These are phyloP conservation scores for Paratinospora sagittata DNA, from an alignment of 164 flowering plant species.

Conservation along the genomic window DNA sequence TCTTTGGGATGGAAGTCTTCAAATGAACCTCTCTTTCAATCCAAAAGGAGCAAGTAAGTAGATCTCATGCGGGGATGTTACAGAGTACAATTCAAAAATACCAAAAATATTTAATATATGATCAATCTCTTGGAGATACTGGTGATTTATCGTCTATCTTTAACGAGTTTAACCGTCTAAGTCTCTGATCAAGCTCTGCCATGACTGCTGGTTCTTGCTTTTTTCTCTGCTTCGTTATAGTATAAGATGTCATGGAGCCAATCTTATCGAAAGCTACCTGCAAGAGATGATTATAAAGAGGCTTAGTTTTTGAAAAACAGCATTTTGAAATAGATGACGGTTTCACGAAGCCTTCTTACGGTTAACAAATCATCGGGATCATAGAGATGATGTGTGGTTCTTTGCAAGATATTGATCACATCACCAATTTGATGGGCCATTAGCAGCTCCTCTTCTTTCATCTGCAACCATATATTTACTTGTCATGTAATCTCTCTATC, in stretches of 20 bases:
- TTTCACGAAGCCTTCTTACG: constrained; percentile 31
- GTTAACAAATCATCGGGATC: constrained; percentile 91
- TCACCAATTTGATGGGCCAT: constrained; percentile 74
- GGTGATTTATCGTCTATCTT: constrained; percentile 29
- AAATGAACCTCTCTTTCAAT: background rate
- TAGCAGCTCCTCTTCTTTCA: constrained; percentile 87
- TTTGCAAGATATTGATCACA: constrained; percentile 68
- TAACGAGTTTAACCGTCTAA: constrained; percentile 59
- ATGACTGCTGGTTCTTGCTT: constrained; percentile 94
- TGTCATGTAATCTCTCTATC: background rate
- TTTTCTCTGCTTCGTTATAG: constrained; percentile 89
- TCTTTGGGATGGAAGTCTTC: constrained; percentile 5
- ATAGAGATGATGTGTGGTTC: constrained; percentile 79
- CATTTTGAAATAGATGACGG: background rate
- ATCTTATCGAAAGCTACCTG: constrained; percentile 97
- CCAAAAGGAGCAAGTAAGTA: background rate
- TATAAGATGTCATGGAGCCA: constrained; percentile 76
- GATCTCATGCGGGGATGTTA: background rate
- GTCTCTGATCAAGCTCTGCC: constrained; percentile 89
- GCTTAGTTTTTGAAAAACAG: background rate
- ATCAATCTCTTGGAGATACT: constrained; percentile 4
- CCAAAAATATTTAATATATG: background rate
- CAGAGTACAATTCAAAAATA: background rate
- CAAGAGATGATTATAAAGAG: constrained; percentile 10
- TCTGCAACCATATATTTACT: constrained; percentile 37